These are phyloP conservation scores for Neospermospora avenae DNA, from an alignment of 2,329 filamentous ascomycete genomes.

Conservation along the genomic window DNA sequence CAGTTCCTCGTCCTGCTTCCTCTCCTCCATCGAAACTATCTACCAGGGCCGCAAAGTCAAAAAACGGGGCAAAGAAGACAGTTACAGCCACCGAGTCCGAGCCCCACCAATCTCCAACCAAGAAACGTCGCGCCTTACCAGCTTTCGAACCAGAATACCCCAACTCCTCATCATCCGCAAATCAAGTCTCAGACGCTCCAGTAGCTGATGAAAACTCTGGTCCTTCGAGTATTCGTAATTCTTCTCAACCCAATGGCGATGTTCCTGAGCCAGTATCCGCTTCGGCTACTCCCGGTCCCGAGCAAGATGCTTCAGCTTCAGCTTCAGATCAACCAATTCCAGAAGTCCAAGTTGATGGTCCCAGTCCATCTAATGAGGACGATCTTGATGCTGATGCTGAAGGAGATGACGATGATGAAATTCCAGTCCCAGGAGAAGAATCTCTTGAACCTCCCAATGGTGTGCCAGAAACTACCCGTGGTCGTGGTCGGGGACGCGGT, in stretches of 20 bases:
- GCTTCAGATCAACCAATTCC: conserved; percentile 6
- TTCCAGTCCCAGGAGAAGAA: conserved; percentile 3
- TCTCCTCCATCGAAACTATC: conserved; percentile 16
- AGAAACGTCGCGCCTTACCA: conserved; percentile 21
- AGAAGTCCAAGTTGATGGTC: conserved; percentile 12
- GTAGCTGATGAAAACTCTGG: background rate
- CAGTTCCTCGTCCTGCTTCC: conserved; percentile 1
- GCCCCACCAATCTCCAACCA: conserved; percentile 17
- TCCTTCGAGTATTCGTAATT: background rate
- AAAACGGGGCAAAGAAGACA: conserved; percentile 16
- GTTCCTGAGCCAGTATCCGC: background rate
- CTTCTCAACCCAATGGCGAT: background rate
- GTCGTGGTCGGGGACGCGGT: conserved; percentile 27
- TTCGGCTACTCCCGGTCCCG: conserved; percentile 7
- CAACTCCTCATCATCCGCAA: conserved; percentile 4
- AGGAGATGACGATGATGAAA: background rate
- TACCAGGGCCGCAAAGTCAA: conserved; percentile 11
- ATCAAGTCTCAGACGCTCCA: background rate
- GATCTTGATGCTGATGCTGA: background rate
- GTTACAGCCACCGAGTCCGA: conserved; percentile 20
- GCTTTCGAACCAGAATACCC: background rate
- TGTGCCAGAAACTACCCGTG: conserved; percentile 8
- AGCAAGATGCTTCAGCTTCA: conserved; percentile 3
- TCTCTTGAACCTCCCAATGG: conserved; percentile 2
- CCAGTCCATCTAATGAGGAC: conserved; percentile 13